These are phyloP conservation scores for Penicillium herquei DNA, from an alignment of 495 filamentous ascomycete genomes.

Conservation along the genomic window DNA sequence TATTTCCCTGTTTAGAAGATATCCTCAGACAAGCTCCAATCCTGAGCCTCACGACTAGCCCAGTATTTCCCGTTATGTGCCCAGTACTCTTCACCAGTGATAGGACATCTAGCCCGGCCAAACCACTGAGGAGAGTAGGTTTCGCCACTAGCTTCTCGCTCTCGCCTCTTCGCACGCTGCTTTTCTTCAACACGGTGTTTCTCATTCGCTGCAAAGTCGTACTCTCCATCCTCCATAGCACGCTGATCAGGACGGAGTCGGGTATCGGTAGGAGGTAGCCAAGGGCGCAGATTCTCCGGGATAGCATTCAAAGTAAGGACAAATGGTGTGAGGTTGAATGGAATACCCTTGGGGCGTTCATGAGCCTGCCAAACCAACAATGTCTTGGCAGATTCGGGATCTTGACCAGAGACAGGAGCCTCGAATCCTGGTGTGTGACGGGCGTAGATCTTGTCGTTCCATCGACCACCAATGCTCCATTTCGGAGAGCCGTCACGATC, in stretches of 20 bases:
- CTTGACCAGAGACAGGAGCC: constrained; percentile 58
- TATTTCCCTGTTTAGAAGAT: constrained; percentile 48
- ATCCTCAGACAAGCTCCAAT: constrained; percentile 59
- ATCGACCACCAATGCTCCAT: constrained; percentile 88
- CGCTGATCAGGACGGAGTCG: constrained; percentile 88
- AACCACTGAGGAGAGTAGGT: constrained; percentile 90
- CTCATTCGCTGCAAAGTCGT: constrained; percentile 87
- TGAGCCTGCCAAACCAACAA: constrained; percentile 93
- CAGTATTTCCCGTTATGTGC: constrained; percentile 86
- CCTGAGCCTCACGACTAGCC: constrained; percentile 53
- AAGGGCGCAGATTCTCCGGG: constrained; percentile 66
- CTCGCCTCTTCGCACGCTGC: constrained; percentile 73
- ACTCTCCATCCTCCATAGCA: constrained; percentile 98
- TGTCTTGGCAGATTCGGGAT: constrained; percentile 59
- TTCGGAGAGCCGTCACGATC: constrained; percentile 70
- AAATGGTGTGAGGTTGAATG: constrained; percentile 97
- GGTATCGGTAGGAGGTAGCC: constrained; percentile 89
- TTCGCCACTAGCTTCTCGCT: constrained; percentile 72
- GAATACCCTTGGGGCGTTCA: constrained; percentile 74
- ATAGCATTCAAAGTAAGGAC: constrained; percentile 90
- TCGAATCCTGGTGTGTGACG: constrained; percentile 90
- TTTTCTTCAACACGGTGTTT: constrained; percentile 96
- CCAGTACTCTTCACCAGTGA: constrained; percentile 92
- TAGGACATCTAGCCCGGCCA: constrained; percentile 60
- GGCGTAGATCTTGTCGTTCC: constrained; percentile 97